Conservation (phyloP, 2,329 filamentous ascomycete genomes). For the Fusarium sp. region DNA sequence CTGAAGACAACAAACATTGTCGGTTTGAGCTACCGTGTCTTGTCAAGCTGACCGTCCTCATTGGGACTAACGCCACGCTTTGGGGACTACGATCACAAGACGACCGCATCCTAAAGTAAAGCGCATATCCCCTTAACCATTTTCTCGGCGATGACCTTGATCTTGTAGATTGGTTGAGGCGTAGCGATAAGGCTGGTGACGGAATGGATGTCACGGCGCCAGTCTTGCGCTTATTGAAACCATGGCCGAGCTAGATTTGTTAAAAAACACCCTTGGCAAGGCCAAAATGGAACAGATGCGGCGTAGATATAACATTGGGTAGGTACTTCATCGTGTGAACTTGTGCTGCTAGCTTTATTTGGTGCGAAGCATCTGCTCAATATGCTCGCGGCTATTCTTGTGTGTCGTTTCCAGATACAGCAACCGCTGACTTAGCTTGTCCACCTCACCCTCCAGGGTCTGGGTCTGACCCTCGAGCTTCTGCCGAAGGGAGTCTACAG, state of each 20-base stretch:
- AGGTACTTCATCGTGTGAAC: neutral
- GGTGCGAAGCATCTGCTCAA: conserved; percentile 84
- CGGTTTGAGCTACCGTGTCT: neutral
- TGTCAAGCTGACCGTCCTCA: conserved; percentile 13
- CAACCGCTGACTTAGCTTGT: conserved; percentile 86
- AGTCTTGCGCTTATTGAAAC: conserved; percentile 33
- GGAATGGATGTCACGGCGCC: neutral
- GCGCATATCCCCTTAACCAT: neutral
- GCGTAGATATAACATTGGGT: neutral
- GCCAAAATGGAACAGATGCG: neutral
- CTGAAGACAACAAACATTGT: neutral
- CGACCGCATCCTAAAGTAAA: conserved; percentile 3
- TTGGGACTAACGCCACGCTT: conserved; percentile 18
- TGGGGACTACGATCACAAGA: conserved; percentile 7
- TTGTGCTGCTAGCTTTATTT: conserved; percentile 47
- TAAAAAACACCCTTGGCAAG: neutral
- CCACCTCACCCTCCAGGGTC: conserved; percentile 80
- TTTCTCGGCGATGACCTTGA: conserved; percentile 9
- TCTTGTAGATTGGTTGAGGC: conserved; percentile 10
- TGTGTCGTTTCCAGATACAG: conserved; percentile 95
- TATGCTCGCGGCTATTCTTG: conserved; percentile 91
- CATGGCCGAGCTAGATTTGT: neutral
- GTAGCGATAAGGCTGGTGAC: conserved; percentile 24
- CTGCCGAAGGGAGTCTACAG: conserved; percentile 77
- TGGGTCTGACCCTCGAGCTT: conserved; percentile 81